These are phyloP conservation scores for Mycena galopus DNA, from an alignment of 768 basidiomycete species.

Conservation along the genomic window DNA sequence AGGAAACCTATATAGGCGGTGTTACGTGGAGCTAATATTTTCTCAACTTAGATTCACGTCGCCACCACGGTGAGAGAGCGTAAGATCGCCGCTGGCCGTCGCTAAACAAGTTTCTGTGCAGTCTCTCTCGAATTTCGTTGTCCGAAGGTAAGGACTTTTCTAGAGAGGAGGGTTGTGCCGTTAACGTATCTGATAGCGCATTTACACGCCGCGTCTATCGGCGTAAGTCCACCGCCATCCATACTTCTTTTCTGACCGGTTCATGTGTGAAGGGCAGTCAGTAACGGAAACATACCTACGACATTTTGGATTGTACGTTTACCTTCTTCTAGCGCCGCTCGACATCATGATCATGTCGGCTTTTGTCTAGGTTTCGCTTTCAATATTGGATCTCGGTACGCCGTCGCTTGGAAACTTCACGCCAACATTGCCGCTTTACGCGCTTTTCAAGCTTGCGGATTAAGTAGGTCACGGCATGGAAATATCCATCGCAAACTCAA, in stretches of 20 bases:
- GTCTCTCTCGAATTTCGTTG: slow-evolving; percentile 64
- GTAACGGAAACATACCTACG: slow-evolving; percentile 57
- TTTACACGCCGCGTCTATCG: slow-evolving; percentile 65
- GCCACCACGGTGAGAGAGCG: slow-evolving; percentile 61
- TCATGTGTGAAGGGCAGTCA: slow-evolving; percentile 49
- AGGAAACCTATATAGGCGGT: slow-evolving; percentile 34
- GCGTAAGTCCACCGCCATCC: slow-evolving; percentile 49
- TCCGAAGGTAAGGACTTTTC: slow-evolving; percentile 50
- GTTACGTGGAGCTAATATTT: background rate
- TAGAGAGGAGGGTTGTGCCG: background rate
- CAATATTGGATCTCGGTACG: slow-evolving; percentile 62
- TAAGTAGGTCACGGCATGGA: slow-evolving; percentile 45
- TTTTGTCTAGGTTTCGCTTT: slow-evolving; percentile 50
- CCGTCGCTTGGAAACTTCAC: background rate
- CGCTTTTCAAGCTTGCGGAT: slow-evolving; percentile 48
- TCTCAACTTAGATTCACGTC: slow-evolving; percentile 60
- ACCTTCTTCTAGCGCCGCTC: background rate
- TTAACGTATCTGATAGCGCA: slow-evolving; percentile 47
- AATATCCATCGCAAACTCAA: slow-evolving; percentile 2
- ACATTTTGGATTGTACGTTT: slow-evolving; percentile 63
- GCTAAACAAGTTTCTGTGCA: slow-evolving; percentile 33
- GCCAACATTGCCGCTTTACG: slow-evolving; percentile 11
- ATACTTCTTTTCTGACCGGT: background rate
- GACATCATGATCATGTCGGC: slow-evolving; percentile 37
- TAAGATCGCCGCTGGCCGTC: background rate